Conservation (phyloP, 106 monocot species). For the Platanthera zijinensis region DNA sequence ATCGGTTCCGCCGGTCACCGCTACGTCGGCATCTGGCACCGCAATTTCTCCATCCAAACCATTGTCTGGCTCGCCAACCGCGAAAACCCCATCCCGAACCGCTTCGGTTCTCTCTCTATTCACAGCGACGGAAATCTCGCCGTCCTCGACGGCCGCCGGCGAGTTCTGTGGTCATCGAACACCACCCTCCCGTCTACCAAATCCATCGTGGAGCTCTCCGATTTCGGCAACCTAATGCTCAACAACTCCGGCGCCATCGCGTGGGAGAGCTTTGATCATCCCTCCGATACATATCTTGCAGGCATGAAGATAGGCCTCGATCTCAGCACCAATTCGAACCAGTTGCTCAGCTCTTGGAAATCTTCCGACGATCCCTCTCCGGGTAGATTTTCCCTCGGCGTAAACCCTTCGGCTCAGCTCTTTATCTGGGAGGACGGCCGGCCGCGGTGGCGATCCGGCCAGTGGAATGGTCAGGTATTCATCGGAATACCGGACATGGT, state of each 20-base stretch:
- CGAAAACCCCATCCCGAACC: conserved; percentile 10
- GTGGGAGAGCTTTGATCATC: conserved; percentile 11
- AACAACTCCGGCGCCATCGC: neutral
- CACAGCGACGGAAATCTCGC: conserved; percentile 15
- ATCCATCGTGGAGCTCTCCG: no score
- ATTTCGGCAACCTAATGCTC: conserved; percentile 22
- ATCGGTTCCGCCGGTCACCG: neutral
- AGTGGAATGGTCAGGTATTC: conserved; percentile 13
- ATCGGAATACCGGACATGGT: conserved; percentile 19
- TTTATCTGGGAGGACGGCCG: no score
- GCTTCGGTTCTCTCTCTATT: neutral
- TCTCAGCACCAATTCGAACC: neutral
- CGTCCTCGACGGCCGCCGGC: neutral
- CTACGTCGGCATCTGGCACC: conserved; percentile 41
- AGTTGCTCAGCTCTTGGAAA: no score
- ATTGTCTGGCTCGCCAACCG: conserved; percentile 40
- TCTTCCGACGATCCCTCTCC: no score
- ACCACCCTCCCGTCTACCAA: neutral
- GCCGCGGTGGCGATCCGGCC: no score
- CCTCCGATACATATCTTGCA: neutral
- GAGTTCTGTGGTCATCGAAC: conserved; percentile 5
- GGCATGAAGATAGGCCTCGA: conserved; percentile 2
- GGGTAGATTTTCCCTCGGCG: no score
- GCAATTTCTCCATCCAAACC: conserved; percentile 4
- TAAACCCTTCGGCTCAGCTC: no score